Evolutionary conservation across 2,329 filamentous ascomycete genomes (phyloP).

Genomic region (Dactylellina cionopaga): DNA sequence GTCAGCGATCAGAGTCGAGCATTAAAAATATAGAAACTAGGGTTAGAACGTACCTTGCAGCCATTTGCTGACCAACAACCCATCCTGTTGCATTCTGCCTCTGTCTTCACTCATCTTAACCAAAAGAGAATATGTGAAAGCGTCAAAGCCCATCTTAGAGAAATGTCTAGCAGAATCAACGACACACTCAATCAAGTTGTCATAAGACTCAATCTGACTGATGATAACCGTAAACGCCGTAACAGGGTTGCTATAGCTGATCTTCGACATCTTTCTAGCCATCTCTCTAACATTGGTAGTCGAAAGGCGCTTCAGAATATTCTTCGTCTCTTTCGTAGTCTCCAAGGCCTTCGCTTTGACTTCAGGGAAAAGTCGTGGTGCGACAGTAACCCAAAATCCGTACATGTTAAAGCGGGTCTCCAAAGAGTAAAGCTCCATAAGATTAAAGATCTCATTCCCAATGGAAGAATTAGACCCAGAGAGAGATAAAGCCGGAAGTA

Average conservation of each 20-base stretch:
- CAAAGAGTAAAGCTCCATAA: slow-evolving; percentile 81
- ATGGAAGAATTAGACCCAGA: slow-evolving; percentile 84
- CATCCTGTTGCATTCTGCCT: slow-evolving; percentile 71
- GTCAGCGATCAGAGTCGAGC: slow-evolving; percentile 28
- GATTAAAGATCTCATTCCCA: slow-evolving; percentile 85
- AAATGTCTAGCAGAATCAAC: slow-evolving; percentile 96
- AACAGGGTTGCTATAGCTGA: slow-evolving; percentile 89
- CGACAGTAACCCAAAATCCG: slow-evolving; percentile 87
- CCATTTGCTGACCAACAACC: slow-evolving; percentile 87
- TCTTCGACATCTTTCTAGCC: slow-evolving; percentile 87
- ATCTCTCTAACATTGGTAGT: slow-evolving; percentile 86
- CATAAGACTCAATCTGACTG: slow-evolving; percentile 90
- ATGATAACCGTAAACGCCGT: slow-evolving; percentile 90
- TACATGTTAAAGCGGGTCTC: slow-evolving; percentile 86
- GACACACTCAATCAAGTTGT: slow-evolving; percentile 92
- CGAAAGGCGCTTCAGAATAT: slow-evolving; percentile 87
- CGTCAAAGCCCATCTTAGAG: slow-evolving; percentile 89
- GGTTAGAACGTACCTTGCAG: slow-evolving; percentile 67
- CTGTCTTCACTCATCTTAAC: slow-evolving; percentile 70
- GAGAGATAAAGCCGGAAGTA: slow-evolving; percentile 89
- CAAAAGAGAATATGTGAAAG: slow-evolving; percentile 90
- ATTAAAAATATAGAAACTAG: slow-evolving; percentile 16
- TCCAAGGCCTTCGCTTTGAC: slow-evolving; percentile 81
- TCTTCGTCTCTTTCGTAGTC: slow-evolving; percentile 80
- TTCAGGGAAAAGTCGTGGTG: slow-evolving; percentile 71